Evolutionary conservation across 2,329 filamentous ascomycete species (phyloP), one percentile per base, ranked within the genome.

Genomic region (Domatiomyces globalis): DNA sequence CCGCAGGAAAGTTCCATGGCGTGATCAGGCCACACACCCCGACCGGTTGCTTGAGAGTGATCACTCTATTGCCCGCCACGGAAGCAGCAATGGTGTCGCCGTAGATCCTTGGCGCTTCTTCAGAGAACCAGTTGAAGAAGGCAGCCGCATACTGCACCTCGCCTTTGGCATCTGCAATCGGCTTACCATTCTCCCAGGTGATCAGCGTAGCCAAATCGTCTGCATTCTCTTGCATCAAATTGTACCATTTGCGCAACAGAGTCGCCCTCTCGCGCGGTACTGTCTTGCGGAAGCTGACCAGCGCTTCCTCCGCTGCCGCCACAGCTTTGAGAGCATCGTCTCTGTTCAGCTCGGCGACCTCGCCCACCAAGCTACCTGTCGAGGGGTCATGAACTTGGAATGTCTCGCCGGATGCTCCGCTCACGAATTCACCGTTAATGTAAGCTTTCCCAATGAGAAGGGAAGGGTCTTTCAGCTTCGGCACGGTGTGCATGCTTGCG

Each of bases 401-500:
- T 45, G 87, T 95, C 77, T 94, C 82, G 64, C 87, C 87, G 0
- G 87, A 94, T 63, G 81, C 79, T 60, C 90, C 86, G 61, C 78
- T 76, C 56, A 94, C 79, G 86, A 89, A 98, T 77, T 94, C 78
- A 63, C 92, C 92, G 66, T 98, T 90, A 63, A 96, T 82, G 65
- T 90, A 95, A 63, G 81, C 71, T 65, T 89, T 79, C 60, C 83
- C 80, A 73, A 94, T 95, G 63, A 96, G 79, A 54, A 98, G 78
- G 20, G 84, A 86, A 36, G 79, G 78, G 61, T 90, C 85, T 63
- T 81, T 85, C 63, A 90, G 79, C 83, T 61, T 58, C 36, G 59
- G 59, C 10, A 57, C 58, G 43, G 56, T 56, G 43, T 58, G 56
- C 54, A 61, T 58, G 22, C 50, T 60, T 42, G 59, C 58, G 45